Evolutionary conservation across 345 rosid species (phyloP), one percentile per base, ranked within the genome.

Genomic region (Melaleuca quinquenervia): DNA sequence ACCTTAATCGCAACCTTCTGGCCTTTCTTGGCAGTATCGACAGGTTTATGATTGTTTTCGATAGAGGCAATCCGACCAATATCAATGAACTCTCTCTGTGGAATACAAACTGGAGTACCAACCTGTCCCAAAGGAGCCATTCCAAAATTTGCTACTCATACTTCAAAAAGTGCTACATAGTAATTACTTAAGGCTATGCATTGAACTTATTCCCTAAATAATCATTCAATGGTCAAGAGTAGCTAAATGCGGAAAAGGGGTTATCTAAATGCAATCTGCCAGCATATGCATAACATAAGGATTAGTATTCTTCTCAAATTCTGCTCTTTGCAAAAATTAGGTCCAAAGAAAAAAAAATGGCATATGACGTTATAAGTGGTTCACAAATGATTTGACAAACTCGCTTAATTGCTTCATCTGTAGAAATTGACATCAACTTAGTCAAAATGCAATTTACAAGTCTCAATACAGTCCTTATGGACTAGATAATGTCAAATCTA

Each of bases 41-140:
- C 96, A 54, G 96, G 91, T 86, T 90, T 94, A 86, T 93, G 93
- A 93, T 96, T 94, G 86, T 90, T 91, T 87, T 96, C 98, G 84
- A 96, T 91, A 7, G 99, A 95, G 16, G 98, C 93, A 88, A 96
- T 92, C 52, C 96, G 95, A 56, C 99, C 99, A 88, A 97, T 93
- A 88, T 94, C 95, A 85, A 95, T 94, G 85, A 91, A 97, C 6
- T 95, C 99, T 87, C 92, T 90, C 52, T 91, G 88, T 62, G 98
- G 99, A 88, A 96, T 89, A 85, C 99, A 97, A 86, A 97, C 92
- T 7, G 97, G 99, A 58, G 99, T 94, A 64, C 99, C 98, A 85
- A 96, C 90, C 99, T 97, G 91, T 80, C 84, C 50, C 84, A 85
- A 21, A 82, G 85, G 74, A 52, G 27, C n/a, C 3, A 58, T 24